Conservation (phyloP, 306 rosid species). For the Vigna trinervia region DNA sequence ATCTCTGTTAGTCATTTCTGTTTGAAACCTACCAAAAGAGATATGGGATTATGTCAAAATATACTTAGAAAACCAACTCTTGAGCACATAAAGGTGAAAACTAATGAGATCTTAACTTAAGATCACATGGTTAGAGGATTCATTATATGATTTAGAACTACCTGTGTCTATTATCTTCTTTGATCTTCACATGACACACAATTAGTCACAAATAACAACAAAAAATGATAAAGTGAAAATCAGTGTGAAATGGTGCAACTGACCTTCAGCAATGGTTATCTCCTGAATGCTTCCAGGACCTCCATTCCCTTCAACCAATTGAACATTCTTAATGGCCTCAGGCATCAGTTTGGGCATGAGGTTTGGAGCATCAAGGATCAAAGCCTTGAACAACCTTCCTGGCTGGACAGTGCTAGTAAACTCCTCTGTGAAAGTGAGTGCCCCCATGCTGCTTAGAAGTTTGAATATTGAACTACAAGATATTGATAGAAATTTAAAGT, state of each 20-base stretch:
- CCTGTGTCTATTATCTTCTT: neutral
- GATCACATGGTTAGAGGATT: neutral
- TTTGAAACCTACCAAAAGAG: neutral
- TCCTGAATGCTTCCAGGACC: slow-evolving; percentile 74
- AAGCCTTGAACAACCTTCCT: slow-evolving; percentile 65
- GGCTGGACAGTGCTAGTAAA: slow-evolving; percentile 52
- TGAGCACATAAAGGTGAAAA: neutral
- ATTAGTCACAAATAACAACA: neutral
- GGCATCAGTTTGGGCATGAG: slow-evolving; percentile 67
- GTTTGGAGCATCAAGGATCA: slow-evolving; percentile 63
- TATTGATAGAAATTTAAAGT: neutral
- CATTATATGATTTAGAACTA: neutral
- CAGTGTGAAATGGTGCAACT: slow-evolving; percentile 23
- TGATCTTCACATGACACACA: neutral
- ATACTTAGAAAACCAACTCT: neutral
- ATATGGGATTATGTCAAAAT: neutral
- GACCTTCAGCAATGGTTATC: slow-evolving; percentile 60
- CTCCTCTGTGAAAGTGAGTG: slow-evolving; percentile 36
- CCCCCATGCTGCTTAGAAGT: slow-evolving; percentile 36
- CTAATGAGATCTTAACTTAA: neutral
- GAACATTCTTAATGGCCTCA: slow-evolving; percentile 50
- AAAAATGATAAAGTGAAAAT: neutral
- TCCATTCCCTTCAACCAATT: slow-evolving; percentile 69
- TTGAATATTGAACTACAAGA: neutral
- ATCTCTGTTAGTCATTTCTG: slow-evolving; percentile 4